phyloP scores from a whole-genome alignment of 2,329 filamentous ascomycete genomes.

The Aspergillus flavus region DNA sequence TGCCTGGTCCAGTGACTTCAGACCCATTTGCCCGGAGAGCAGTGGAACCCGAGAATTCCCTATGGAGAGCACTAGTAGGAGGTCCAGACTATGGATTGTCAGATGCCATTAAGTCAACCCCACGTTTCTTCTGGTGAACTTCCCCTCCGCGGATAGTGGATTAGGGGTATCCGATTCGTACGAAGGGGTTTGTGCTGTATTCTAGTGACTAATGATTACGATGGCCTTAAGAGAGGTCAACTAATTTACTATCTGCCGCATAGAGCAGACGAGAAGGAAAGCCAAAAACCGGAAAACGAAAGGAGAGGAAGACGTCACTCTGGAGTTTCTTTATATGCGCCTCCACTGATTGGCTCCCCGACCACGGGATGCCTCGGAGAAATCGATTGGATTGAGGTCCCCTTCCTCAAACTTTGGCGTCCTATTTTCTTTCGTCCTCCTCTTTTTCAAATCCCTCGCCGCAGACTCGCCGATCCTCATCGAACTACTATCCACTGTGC shows the following conservation, averaged over 20 bases:
- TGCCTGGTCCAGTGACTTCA: not conserved
- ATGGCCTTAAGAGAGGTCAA: not conserved
- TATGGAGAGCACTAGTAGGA: not conserved
- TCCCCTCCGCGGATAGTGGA: not conserved
- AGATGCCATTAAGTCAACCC: not conserved
- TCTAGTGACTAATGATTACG: not conserved
- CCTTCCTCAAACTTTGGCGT: not conserved
- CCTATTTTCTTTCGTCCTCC: constrained; percentile 9
- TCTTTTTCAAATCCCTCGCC: constrained; percentile 3
- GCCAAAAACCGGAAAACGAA: not conserved
- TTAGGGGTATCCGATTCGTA: not conserved
- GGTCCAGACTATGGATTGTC: not conserved
- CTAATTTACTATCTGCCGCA: not conserved
- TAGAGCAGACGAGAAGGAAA: not conserved
- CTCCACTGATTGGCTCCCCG: constrained; percentile 19
- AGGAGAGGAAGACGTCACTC: constrained; percentile 16
- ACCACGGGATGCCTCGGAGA: constrained; percentile 22
- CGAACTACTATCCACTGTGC: not conserved
- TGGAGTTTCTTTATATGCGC: constrained; percentile 17
- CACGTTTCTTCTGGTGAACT: not conserved
- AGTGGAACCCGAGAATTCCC: constrained; percentile 8
- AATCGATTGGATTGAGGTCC: not conserved
- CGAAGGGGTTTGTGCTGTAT: not conserved
- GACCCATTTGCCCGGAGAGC: constrained; percentile 4
- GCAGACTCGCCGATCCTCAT: not conserved